Evolutionary conservation across 2,329 filamentous ascomycete species (phyloP).

Genomic region (Biscogniauxia mediterranea): DNA sequence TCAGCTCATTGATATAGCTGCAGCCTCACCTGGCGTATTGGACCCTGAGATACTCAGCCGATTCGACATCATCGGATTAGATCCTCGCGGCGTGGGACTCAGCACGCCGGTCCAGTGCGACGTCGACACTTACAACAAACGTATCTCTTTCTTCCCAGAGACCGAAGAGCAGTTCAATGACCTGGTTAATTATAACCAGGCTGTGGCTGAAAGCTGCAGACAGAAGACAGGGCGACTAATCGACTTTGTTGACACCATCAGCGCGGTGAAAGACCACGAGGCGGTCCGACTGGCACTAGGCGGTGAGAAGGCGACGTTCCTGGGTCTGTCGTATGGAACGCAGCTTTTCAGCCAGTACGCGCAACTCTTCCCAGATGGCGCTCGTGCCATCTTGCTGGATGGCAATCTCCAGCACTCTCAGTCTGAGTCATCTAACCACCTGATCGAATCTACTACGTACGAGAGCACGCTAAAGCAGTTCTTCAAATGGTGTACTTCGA

Average conservation of each 20-base stretch:
- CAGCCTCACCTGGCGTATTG: constrained; percentile 13
- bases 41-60: constrained; percentile 27
- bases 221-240: constrained; percentile 39
- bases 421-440: constrained; percentile 33
- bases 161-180: constrained; percentile 37
- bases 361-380: constrained; percentile 41
- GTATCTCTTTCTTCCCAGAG: constrained; percentile 36
- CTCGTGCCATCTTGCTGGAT: constrained; percentile 43
- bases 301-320: constrained; percentile 27
- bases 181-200: constrained; percentile 38
- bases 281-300: constrained; percentile 30
- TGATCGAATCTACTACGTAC: constrained; percentile 37
- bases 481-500: constrained; percentile 36
- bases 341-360: constrained; percentile 44
- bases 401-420: constrained; percentile 42
- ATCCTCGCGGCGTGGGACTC: constrained; percentile 42
- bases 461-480: constrained; percentile 36
- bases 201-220: constrained; percentile 39
- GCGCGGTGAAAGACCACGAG: constrained; percentile 32
- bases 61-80: constrained; percentile 44
- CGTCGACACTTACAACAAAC: constrained; percentile 35
- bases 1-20: constrained; percentile 17
- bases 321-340: constrained; percentile 46
- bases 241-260: constrained; percentile 41
- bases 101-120: constrained; percentile 41